phyloP scores from a whole-genome alignment of 2,329 filamentous ascomycete genomes.

The Neocatenulostroma microsporum region DNA sequence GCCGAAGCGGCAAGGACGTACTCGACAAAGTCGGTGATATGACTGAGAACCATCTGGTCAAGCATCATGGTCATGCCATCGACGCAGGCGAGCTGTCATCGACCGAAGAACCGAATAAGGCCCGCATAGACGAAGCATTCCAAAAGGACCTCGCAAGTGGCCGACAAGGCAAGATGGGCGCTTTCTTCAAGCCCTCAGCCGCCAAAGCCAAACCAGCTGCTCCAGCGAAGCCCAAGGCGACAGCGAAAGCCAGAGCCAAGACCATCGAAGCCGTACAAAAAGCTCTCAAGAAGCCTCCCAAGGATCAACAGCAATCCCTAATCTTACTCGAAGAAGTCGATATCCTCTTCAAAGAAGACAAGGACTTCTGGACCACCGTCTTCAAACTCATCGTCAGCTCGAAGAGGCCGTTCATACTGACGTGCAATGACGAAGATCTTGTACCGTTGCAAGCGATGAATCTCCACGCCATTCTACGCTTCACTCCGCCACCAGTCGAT shows the following conservation, averaged over 20 bases:
- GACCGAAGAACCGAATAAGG: conserved; percentile 31
- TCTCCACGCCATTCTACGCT: conserved; percentile 78
- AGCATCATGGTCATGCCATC: conserved; percentile 34
- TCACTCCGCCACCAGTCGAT: conserved; percentile 57
- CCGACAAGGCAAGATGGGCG: conserved; percentile 69
- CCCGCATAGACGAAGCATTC: conserved; percentile 37
- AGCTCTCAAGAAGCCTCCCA: conserved; percentile 30
- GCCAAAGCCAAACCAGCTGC: conserved; percentile 19
- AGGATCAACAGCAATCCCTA: conserved; percentile 77
- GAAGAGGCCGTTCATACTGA: conserved; percentile 87
- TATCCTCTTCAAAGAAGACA: conserved; percentile 88
- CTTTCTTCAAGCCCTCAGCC: conserved; percentile 67
- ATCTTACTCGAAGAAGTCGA: conserved; percentile 94
- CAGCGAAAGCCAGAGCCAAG: conserved; percentile 15
- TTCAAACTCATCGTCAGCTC: conserved; percentile 71
- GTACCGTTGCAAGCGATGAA: conserved; percentile 66
- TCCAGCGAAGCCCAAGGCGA: conserved; percentile 17
- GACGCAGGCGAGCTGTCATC: conserved; percentile 18
- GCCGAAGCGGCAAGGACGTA: conserved; percentile 81
- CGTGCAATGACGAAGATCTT: conserved; percentile 85
- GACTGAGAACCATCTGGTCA: conserved; percentile 89
- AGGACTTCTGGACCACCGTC: conserved; percentile 85
- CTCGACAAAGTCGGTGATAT: conserved; percentile 91
- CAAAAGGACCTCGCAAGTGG: conserved; percentile 55
- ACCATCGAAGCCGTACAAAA: conserved; percentile 19